phyloP scores from a whole-genome alignment of 768 basidiomycete species.

The Baorangia bicolor region DNA sequence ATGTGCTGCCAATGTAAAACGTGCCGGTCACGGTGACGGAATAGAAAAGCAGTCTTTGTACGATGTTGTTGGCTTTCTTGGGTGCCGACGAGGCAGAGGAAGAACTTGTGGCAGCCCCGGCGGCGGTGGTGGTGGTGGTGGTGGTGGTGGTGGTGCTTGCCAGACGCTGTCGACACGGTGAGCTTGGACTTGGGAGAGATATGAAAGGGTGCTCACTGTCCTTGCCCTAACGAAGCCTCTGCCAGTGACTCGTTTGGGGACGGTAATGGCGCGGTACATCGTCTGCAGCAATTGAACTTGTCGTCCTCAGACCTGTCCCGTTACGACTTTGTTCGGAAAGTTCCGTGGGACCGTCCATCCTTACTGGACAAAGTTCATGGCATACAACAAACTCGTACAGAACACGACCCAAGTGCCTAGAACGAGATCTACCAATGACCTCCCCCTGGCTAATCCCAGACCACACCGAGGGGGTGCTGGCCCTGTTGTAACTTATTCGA shows the following conservation, averaged over 20 bases:
- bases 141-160: constrained; percentile 45
- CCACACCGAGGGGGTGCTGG: too few relatives aligned
- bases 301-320: not conserved
- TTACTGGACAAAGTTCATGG: too few relatives aligned
- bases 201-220: constrained; percentile 43
- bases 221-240: constrained; percentile 51
- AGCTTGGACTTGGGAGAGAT: not conserved
- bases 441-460: too few relatives aligned
- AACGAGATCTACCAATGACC: too few relatives aligned
- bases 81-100: constrained; percentile 28
- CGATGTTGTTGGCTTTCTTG: constrained; percentile 52
- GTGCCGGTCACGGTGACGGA: constrained; percentile 66
- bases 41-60: constrained; percentile 64
- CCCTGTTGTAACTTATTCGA: too few relatives aligned
- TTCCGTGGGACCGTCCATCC: constrained; percentile 7
- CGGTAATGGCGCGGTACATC: constrained; percentile 57
- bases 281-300: constrained; percentile 7
- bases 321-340: not conserved
- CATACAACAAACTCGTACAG: too few relatives aligned
- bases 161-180: constrained; percentile 46
- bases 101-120: constrained; percentile 22
- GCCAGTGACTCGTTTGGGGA: constrained; percentile 49
- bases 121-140: constrained; percentile 40
- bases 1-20: constrained; percentile 82
- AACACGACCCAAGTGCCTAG: too few relatives aligned